phyloP scores from a whole-genome alignment of 805 yeast species.

The Teunomyces lycoperdinae region DNA sequence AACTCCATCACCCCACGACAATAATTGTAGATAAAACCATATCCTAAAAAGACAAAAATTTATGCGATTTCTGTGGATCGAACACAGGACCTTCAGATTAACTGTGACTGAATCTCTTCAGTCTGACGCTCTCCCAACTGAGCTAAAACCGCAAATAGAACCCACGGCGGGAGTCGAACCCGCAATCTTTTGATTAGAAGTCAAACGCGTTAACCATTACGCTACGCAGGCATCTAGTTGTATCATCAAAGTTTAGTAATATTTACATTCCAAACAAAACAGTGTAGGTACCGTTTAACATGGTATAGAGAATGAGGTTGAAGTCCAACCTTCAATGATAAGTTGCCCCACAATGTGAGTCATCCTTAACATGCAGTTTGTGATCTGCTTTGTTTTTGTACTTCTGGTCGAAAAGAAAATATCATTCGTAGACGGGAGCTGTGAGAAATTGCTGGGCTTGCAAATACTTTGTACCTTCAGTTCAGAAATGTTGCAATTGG shows the following conservation, averaged over 20 bases:
- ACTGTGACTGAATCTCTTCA: conserved; percentile 22
- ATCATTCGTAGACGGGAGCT: no score
- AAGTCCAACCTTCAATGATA: no score
- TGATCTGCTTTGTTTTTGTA: no score
- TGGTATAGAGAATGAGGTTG: no score
- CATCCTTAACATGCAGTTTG: no score
- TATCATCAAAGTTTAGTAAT: background rate
- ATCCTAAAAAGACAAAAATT: conserved; percentile 10
- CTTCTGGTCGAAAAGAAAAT: no score
- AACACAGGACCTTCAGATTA: conserved; percentile 85
- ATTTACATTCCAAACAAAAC: background rate
- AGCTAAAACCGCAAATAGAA: conserved; percentile 28
- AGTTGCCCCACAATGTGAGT: no score
- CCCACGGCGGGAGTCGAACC: conserved; percentile 59
- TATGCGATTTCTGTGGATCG: conserved; percentile 76
- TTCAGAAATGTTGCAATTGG: no score
- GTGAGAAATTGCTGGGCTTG: no score
- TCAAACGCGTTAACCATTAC: conserved; percentile 68
- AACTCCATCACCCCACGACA: background rate
- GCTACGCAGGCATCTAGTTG: conserved; percentile 49
- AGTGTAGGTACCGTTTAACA: background rate
- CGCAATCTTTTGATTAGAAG: conserved; percentile 65
- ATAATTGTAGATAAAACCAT: background rate
- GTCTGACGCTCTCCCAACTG: conserved; percentile 34
- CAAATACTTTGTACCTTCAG: no score